A percentile compares a stretch with the other conserved stretches of the same genome.
Evolutionary conservation across 495 filamentous ascomycete genomes (phyloP).

Genomic region (Sabuloglossum arenarium): DNA sequence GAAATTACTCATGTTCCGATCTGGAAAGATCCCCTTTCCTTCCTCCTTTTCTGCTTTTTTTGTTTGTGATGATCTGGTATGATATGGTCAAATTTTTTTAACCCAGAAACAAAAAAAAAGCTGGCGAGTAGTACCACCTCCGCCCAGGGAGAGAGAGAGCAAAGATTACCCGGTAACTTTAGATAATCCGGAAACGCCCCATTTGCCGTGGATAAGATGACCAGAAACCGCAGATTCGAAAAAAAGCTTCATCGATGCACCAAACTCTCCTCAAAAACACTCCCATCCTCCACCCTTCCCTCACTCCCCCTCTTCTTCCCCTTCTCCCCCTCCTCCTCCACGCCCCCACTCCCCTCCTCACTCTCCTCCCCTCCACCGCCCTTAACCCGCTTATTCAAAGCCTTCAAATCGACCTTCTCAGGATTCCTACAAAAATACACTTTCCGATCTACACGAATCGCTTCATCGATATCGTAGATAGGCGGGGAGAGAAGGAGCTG

Average conservation of each 20-base stretch:
- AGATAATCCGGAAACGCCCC: too few relatives aligned
- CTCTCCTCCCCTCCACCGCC: not conserved
- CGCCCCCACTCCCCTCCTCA: not conserved
- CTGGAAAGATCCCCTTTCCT: too few relatives aligned
- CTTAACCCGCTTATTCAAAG: not conserved
- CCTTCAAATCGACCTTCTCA: slow-evolving; percentile 1
- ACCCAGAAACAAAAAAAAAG: too few relatives aligned
- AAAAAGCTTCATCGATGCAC: not conserved
- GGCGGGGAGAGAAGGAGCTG: slow-evolving; percentile 19
- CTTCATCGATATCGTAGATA: slow-evolving; percentile 21
- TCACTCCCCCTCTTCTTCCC: slow-evolving; percentile 13
- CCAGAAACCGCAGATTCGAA: too few relatives aligned
- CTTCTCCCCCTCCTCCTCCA: slow-evolving; percentile 21
- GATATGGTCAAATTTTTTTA: too few relatives aligned
- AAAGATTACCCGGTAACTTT: too few relatives aligned
- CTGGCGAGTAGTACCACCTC: too few relatives aligned
- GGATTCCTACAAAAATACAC: slow-evolving; percentile 63
- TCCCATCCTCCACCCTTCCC: not conserved
- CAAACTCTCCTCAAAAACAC: not conserved
- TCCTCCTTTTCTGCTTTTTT: too few relatives aligned
- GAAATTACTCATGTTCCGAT: too few relatives aligned
- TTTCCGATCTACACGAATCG: slow-evolving; percentile 38
- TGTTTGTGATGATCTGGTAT: too few relatives aligned
- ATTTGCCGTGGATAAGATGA: too few relatives aligned
- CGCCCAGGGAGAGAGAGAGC: too few relatives aligned